Evolutionary conservation across 2,329 filamentous ascomycete species (phyloP), one percentile per base, ranked within the genome.

Genomic region (Rhynchosporium graminicola): DNA sequence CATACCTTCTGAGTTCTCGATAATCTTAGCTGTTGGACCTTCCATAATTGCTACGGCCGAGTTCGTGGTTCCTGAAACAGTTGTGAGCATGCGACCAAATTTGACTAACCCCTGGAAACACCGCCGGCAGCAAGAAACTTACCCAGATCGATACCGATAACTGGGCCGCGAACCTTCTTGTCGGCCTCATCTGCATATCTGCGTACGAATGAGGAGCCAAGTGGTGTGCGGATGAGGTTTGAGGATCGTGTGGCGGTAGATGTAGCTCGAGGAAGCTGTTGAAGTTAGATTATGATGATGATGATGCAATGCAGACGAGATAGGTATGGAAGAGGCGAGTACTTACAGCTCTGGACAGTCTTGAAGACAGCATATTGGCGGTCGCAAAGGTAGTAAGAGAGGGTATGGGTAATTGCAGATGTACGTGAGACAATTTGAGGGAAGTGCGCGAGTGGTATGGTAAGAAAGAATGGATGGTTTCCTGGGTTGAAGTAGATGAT

Each of bases 121-220:
- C 28, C 50, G 61, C 59, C 62, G 43, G 45, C 31, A 59, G 52
- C 20, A 31, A 20, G 55, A 28, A 48, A 81, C 86, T 76, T 83
- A 88, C 94, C 94, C 75, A 98, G 82, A 85, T 98, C 94, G 77
- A 98, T 97, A 88, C 95, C 95, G 75, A 98, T 97, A 78, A 98
- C 94, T 75, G 91, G 82, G 76, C 95, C 95, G 82, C 94, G 91
- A 65, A 98, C 91, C 87, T 97, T 97, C 77, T 85, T 84, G 64
- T 81, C 81, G 74, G 85, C 86, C 70, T 90, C 87, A 71, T 90
- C 89, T 46, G 87, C 89, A 78, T 90, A 89, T 81, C 90, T 92
- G 74, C 90, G 84, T 75, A 88, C 86, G 77, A 94, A 91, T 73
- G 86, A 86, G 69, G 90, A 86, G 69, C 83, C 83, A 73, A 91